Base-by-base conservation (phyloP, 257 asterid genomes). In the Fraxinus cuspidata region DNA sequence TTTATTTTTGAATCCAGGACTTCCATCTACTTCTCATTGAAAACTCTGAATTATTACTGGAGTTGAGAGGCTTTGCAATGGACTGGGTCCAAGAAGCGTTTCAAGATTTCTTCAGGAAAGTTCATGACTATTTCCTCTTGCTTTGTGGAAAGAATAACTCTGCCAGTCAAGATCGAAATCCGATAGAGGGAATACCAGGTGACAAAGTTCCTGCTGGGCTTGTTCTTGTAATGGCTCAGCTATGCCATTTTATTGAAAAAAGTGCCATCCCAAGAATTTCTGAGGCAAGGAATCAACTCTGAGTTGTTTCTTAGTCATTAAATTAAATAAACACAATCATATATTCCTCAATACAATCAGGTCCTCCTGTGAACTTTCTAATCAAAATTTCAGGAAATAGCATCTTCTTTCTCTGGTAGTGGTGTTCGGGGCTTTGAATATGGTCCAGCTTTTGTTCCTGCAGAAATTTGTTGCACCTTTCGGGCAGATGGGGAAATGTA, bases 81-180 rank as follows among this genome's bases (percentile, higher is more conserved):
- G 90, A 84, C 80, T 90, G 97, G 96, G 92, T 95, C 75, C 96
- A 87, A 85, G 96, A 93, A 88, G 99, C 97, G 68, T 91, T 93
- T 89, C 99, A 90, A 87, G 88, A 89, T 82, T 93, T 95, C 88
- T 93, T 95, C 88, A 78, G 82, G 81, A 90, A 88, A 84, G 97
- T 95, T 75, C 81, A 88, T 71, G 83, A 79, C 70, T 86, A 88
- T 78, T 93, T 95, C 87, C 90, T 85, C 88, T 70, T 88, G 81
- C 92, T 93, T 63, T 92, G 90, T 1, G 97, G 99, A 77, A 92
- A 89, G 90, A 88, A 82, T 79, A 77, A 79, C 78, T 58, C 88
- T 74, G 84, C 84, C 40, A 81, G 84, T 77, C 89, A 81, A 78
- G 94, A 86, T 77, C 82, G 81, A 82, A 81, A 79, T 83, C 79